Conservation (phyloP, 225 moss, liverwort and hornwort genomes). For the Antitrichia curtipendula region DNA sequence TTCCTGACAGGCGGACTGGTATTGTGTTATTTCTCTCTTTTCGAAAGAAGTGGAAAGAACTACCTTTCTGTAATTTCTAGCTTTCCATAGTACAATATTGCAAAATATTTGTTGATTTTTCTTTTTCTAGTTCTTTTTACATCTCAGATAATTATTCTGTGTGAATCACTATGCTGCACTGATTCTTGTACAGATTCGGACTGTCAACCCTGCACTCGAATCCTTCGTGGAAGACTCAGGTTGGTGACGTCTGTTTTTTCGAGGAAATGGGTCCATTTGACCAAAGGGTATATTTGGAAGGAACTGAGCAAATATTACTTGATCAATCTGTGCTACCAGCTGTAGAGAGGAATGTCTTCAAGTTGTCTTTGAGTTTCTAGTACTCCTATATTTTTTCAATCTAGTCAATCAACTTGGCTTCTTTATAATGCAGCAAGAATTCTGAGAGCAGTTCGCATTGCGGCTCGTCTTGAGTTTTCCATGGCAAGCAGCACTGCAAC, state of each 20-base stretch:
- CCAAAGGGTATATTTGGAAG: background rate
- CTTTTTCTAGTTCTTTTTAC: background rate
- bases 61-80: background rate
- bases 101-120: background rate
- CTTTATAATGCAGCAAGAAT: conserved; percentile 63
- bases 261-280: background rate
- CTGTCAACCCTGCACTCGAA: conserved; percentile 74
- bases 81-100: background rate
- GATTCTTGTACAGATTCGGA: conserved; percentile 54
- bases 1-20: background rate
- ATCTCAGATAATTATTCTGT: background rate
- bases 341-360: background rate
- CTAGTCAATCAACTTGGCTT: background rate
- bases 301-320: background rate
- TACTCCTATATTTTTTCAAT: background rate
- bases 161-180: background rate
- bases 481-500: conserved; percentile 55
- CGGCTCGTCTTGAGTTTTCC: conserved; percentile 73
- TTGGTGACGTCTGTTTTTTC: conserved; percentile 1
- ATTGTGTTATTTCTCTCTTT: background rate
- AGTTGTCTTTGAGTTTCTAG: background rate
- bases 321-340: background rate
- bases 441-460: conserved; percentile 86
- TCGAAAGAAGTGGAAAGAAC: background rate
- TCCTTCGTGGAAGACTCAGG: conserved; percentile 93